A percentile compares a stretch with the other conserved stretches of the same genome.
phyloP scores from a whole-genome alignment of 2,329 filamentous ascomycete genomes.

The Emericellopsis cladophorae region DNA sequence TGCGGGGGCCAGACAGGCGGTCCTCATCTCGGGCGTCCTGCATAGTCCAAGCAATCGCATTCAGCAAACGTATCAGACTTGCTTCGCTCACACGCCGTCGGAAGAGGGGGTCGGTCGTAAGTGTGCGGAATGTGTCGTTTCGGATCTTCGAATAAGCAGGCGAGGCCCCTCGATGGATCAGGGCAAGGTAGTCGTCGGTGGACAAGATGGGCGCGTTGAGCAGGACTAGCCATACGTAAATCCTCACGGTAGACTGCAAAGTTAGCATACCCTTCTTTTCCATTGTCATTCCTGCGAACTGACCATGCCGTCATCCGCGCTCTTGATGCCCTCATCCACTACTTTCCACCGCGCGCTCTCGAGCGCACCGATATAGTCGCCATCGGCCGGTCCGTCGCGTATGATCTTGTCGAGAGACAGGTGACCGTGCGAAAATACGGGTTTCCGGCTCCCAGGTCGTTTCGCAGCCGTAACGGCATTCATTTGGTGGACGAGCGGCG shows the following conservation, averaged over 20 bases:
- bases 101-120: slow-evolving; percentile 95
- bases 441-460: slow-evolving; percentile 26
- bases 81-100: slow-evolving; percentile 91
- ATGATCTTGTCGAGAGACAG: slow-evolving; percentile 63
- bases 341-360: slow-evolving; percentile 63
- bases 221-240: slow-evolving; percentile 93
- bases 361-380: slow-evolving; percentile 53
- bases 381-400: slow-evolving; percentile 65
- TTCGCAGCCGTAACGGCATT: slow-evolving; percentile 19
- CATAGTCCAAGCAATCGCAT: slow-evolving; percentile 88
- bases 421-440: slow-evolving; percentile 35
- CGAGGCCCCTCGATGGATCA: slow-evolving; percentile 86
- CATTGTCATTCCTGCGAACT: background rate
- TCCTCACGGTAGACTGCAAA: slow-evolving; percentile 70
- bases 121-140: slow-evolving; percentile 93
- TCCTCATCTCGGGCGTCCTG: slow-evolving; percentile 59
- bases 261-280: background rate
- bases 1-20: slow-evolving; percentile 18
- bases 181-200: slow-evolving; percentile 77
- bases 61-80: slow-evolving; percentile 83
- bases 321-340: slow-evolving; percentile 62
- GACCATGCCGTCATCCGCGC: slow-evolving; percentile 76
- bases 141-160: slow-evolving; percentile 95
- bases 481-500: slow-evolving; percentile 22
- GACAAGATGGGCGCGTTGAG: slow-evolving; percentile 75